Evolutionary conservation across 371 early-diverging fungal species (phyloP).

Genomic region (Saksenaea oblongispora): DNA sequence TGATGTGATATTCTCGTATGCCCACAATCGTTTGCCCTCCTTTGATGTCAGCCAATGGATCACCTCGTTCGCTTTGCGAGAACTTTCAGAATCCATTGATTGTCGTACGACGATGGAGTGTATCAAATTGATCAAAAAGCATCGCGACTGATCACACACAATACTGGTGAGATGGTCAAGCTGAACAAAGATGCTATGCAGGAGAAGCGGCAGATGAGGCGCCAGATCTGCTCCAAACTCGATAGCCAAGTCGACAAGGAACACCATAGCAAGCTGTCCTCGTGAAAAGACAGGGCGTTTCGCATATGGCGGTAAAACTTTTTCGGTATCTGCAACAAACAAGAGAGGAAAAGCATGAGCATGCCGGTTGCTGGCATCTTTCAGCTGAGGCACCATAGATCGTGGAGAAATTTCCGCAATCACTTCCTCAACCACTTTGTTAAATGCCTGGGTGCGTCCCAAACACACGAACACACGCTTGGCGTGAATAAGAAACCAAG

Average conservation of each 20-base stretch:
- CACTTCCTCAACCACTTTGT: conserved; percentile 62
- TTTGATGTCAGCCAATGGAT: conserved; percentile 63
- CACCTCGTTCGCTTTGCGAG: conserved; percentile 60
- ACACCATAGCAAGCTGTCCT: conserved; percentile 78
- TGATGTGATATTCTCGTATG: conserved; percentile 78
- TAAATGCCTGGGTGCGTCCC: conserved; percentile 69
- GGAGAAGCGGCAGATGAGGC: conserved; percentile 70
- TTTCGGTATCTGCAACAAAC: conserved; percentile 70
- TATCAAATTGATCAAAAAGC: conserved; percentile 80
- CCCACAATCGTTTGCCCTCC: conserved; percentile 81
- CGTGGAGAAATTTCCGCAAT: conserved; percentile 74
- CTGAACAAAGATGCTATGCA: conserved; percentile 82
- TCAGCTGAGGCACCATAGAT: conserved; percentile 72
- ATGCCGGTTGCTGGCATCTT: conserved; percentile 49
- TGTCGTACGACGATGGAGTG: conserved; percentile 69
- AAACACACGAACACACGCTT: conserved; percentile 82
- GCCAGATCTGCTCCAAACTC: conserved; percentile 74
- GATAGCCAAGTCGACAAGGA: conserved; percentile 80
- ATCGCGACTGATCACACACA: conserved; percentile 79
- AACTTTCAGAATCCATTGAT: conserved; percentile 59
- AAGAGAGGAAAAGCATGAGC: conserved; percentile 41
- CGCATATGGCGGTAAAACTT: conserved; percentile 63
- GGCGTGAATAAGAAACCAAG: conserved; percentile 75
- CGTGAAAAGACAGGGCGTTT: conserved; percentile 76
- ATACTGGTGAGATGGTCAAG: conserved; percentile 77